Conservation (phyloP, 192 early-diverging fungal genomes). For the Rhizophagus prolifer region DNA sequence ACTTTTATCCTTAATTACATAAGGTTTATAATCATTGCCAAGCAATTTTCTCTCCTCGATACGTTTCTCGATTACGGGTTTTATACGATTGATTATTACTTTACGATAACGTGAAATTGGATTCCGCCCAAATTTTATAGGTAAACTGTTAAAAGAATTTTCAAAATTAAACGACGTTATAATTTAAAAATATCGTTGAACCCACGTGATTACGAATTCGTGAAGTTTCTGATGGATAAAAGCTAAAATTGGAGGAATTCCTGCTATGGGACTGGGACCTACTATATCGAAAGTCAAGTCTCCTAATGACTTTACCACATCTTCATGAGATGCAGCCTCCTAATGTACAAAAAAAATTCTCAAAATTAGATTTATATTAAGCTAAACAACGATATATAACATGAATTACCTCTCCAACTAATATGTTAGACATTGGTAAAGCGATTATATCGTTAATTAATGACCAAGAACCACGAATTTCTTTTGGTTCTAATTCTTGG, state of each 20-base stretch:
- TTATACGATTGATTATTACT: background rate
- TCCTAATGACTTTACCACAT: background rate
- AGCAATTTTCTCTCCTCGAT: background rate
- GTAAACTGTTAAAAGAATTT: background rate
- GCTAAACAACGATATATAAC: background rate
- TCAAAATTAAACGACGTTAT: no score
- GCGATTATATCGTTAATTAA: background rate
- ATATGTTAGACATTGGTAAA: background rate
- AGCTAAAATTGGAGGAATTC: background rate
- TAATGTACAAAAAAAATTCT: background rate
- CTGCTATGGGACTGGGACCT: background rate
- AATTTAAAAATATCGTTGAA: no score
- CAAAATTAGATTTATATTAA: background rate
- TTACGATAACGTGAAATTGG: background rate
- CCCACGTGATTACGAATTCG: background rate
- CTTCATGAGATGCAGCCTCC: background rate
- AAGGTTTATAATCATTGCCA: background rate
- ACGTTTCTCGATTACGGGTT: constrained; percentile 7
- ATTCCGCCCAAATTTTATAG: background rate
- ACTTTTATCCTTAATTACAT: background rate
- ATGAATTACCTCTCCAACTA: constrained; percentile 8
- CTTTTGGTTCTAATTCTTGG: constrained; percentile 19
- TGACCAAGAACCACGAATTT: background rate
- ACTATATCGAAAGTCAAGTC: background rate
- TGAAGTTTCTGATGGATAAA: constrained; percentile 3